A percentile compares a stretch with the other conserved stretches of the same genome.
These are phyloP conservation scores for Camelina hispida DNA, from an alignment of 345 rosid species.

Conservation along the genomic window DNA sequence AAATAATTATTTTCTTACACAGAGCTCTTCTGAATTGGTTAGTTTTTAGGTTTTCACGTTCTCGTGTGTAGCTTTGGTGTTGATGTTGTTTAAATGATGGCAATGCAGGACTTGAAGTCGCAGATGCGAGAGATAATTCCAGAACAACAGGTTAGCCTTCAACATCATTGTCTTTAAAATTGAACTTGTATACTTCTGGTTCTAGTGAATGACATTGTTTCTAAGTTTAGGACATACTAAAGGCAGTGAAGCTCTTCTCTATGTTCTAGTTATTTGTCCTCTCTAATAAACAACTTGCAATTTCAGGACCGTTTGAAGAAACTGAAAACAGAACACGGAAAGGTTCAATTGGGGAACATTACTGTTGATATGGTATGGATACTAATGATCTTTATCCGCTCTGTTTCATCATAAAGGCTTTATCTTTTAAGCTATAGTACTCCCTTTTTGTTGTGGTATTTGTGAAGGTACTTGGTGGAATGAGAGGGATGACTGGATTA, in stretches of 20 bases:
- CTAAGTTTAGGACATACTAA: neutral
- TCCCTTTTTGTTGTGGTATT: neutral
- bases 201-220: neutral
- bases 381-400: neutral
- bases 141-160: slow-evolving; percentile 72
- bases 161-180: neutral
- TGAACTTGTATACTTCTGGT: neutral
- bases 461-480: slow-evolving; percentile 90
- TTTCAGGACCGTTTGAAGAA: slow-evolving; percentile 87
- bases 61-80: neutral
- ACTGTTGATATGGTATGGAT: slow-evolving; percentile 81
- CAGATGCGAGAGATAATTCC: slow-evolving; percentile 88
- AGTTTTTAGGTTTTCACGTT: neutral
- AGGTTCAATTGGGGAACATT: slow-evolving; percentile 78
- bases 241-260: slow-evolving; percentile 1
- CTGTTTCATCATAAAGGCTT: neutral
- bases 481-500: slow-evolving; percentile 97
- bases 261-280: neutral
- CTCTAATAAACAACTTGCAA: neutral
- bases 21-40: slow-evolving; percentile 72
- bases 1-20: too few relatives aligned
- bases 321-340: slow-evolving; percentile 79
- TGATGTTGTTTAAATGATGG: slow-evolving; percentile 16
- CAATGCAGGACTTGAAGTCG: slow-evolving; percentile 73
- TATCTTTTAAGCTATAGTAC: neutral